Evolutionary conservation across 2,329 filamentous ascomycete species (phyloP).

Genomic region (Lasiodiplodia citricola): DNA sequence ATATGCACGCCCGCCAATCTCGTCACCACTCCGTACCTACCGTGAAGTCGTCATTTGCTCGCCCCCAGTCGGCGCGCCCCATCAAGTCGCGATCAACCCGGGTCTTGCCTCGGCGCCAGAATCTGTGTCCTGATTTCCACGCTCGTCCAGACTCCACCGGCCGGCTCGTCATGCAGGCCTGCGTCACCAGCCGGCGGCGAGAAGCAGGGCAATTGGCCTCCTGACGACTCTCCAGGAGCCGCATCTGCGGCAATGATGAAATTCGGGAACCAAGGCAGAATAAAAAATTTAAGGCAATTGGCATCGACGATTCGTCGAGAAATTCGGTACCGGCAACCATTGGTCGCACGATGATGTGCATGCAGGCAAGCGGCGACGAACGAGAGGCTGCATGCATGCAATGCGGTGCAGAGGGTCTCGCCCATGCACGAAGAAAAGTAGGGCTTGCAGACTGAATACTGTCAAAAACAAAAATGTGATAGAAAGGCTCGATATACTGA

Average conservation of each 20-base stretch:
- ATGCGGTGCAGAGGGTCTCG: not conserved
- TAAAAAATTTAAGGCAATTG: not conserved
- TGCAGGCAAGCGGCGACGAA: not conserved
- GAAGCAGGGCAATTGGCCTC: no score
- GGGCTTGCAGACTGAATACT: not conserved
- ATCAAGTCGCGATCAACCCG: not conserved
- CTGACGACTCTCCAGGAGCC: not conserved
- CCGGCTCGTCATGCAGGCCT: not conserved
- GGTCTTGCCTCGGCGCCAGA: not conserved
- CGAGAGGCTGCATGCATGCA: not conserved
- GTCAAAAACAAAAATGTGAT: slow-evolving; percentile 17
- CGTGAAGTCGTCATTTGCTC: not conserved
- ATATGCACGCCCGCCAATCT: slow-evolving; percentile 22
- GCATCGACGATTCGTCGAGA: not conserved
- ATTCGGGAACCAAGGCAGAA: not conserved
- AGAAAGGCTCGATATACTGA: not conserved
- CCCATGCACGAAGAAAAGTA: not conserved
- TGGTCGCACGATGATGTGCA: not conserved
- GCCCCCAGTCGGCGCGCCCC: not conserved
- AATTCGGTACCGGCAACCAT: not conserved
- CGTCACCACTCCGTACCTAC: not conserved
- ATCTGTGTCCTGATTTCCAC: not conserved
- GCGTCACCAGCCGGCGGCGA: not conserved
- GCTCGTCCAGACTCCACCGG: not conserved
- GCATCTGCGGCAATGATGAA: not conserved